Percentiles rank a stretch among this genome's conserved stretches.
These are phyloP conservation scores for Erysimum cheiri DNA, from an alignment of 441 rosid genomes.

Conservation along the genomic window DNA sequence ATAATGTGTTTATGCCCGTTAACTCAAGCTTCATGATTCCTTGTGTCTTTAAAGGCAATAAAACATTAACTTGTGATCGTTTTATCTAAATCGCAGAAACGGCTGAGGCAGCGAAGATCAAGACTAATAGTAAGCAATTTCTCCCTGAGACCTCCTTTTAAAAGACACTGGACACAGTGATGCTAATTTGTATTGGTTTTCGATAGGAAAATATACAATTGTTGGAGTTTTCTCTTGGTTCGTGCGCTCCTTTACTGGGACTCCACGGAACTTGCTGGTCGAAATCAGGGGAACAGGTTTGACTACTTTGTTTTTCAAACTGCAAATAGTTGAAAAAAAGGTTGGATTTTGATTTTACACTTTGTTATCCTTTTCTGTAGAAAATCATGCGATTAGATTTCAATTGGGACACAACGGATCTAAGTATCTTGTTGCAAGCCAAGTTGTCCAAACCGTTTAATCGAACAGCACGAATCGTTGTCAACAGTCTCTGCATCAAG, in stretches of 20 bases:
- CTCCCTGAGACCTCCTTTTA: slow-evolving; percentile 1
- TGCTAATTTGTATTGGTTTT: slow-evolving; percentile 21
- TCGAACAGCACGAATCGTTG: slow-evolving; percentile 87
- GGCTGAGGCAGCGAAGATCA: slow-evolving; percentile 71
- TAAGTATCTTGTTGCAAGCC: slow-evolving; percentile 85
- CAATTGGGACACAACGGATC: slow-evolving; percentile 85
- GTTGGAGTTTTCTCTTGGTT: slow-evolving; percentile 86
- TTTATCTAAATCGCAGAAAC: slow-evolving; percentile 67
- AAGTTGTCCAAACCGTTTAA: slow-evolving; percentile 86
- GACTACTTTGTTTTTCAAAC: slow-evolving; percentile 25
- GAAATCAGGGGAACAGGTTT: slow-evolving; percentile 84
- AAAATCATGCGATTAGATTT: slow-evolving; percentile 78
- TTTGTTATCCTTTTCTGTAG: slow-evolving; percentile 46
- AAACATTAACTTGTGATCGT: slow-evolving; percentile 6
- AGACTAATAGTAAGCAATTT: slow-evolving; percentile 74
- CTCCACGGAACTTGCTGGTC: slow-evolving; percentile 87
- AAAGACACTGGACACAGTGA: slow-evolving; percentile 10
- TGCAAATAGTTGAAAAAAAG: background rate
- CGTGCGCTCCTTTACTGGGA: slow-evolving; percentile 78
- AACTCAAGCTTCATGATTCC: background rate
- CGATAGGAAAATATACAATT: slow-evolving; percentile 82
- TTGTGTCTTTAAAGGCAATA: background rate
- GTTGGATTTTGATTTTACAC: slow-evolving; percentile 18
- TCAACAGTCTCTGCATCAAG: slow-evolving; percentile 90
- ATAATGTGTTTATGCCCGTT: slow-evolving; percentile 1